phyloP scores from a whole-genome alignment of 2,329 filamentous ascomycete genomes.

The Arthrobotrys pseudoclavata region DNA sequence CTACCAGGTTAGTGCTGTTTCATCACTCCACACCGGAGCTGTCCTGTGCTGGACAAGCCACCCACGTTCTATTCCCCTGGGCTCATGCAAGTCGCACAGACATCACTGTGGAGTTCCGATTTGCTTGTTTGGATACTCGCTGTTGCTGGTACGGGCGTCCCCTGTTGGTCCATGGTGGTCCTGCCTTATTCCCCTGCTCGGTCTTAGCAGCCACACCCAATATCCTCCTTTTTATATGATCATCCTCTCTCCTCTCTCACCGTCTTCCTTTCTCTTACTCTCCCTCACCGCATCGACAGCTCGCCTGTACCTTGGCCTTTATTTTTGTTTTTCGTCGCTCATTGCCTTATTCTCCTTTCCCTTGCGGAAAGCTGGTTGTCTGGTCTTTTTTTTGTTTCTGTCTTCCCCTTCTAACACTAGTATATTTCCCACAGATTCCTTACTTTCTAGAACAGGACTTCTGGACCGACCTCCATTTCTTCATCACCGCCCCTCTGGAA shows the following conservation, averaged over 20 bases:
- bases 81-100: constrained; percentile 22
- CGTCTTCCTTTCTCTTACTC: constrained; percentile 26
- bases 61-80: constrained; percentile 28
- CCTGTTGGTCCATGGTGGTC: constrained; percentile 10
- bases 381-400: constrained; percentile 33
- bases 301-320: constrained; percentile 45
- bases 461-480: constrained; percentile 53
- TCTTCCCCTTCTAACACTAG: constrained; percentile 54
- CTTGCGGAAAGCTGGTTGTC: constrained; percentile 59
- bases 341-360: constrained; percentile 59
- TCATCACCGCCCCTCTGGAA: constrained; percentile 18
- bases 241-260: constrained; percentile 45
- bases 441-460: constrained; percentile 60
- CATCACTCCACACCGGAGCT: constrained; percentile 22
- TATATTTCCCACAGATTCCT: constrained; percentile 55
- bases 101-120: constrained; percentile 20
- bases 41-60: constrained; percentile 21
- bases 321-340: constrained; percentile 57
- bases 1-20: constrained; percentile 40
- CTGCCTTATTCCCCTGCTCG: constrained; percentile 1
- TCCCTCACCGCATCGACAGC: constrained; percentile 53
- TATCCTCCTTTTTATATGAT: constrained; percentile 57
- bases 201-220: constrained; percentile 43
- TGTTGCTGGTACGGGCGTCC: constrained; percentile 17
- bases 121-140: constrained; percentile 32